Evolutionary conservation across 306 rosid species (phyloP), one percentile per base, ranked within the genome.

Genomic region (Cucumis cinereus): DNA sequence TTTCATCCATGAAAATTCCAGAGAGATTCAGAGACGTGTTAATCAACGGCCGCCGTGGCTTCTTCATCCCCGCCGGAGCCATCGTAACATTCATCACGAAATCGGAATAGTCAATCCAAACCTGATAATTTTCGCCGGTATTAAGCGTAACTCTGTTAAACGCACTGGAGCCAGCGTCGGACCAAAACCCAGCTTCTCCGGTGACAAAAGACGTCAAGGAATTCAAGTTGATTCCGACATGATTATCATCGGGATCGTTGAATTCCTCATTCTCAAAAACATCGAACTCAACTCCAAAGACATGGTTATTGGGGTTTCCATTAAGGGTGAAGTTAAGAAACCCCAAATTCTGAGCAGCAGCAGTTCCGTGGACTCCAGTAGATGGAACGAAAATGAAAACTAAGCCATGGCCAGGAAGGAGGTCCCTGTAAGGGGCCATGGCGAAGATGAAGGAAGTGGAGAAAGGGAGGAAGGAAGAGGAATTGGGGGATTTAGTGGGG

Each of bases 371-470:
- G 77, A 91, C 82, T 6, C 96, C 98, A 0, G 84, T 71, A 2
- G 70, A 28, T 17, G 93, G 93, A 0, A 88, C 84, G 79, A 89
- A 84, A 77, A 93, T 68, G 88, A 93, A 91, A 53, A 90, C 96
- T 0, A 93, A 19, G 55, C 98, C 98, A 47, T 93, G 93, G 1
- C 96, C 97, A 8, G 96, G 85, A 58, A 88, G 91, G 67, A 63
- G 67, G 22, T 85, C 62, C 75, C 77, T 67, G 69, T 49, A 85
- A 5, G 93, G 92, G 10, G 91, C 92, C 86, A 91, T 81, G 50
- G 96, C 38, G 61, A 93, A 90, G 40, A 93, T 82, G 89, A 93
- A 93, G 12, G 97, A 93, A 72, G 96, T 87, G 16, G 97, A 91
- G 56, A 93, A 93, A 22, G 94, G 92, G 19, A 30, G n/a, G 0